A percentile compares a stretch with the other conserved stretches of the same genome.
phyloP scores from a whole-genome alignment of 129 eudicot species.

The Lonicera japonica region DNA sequence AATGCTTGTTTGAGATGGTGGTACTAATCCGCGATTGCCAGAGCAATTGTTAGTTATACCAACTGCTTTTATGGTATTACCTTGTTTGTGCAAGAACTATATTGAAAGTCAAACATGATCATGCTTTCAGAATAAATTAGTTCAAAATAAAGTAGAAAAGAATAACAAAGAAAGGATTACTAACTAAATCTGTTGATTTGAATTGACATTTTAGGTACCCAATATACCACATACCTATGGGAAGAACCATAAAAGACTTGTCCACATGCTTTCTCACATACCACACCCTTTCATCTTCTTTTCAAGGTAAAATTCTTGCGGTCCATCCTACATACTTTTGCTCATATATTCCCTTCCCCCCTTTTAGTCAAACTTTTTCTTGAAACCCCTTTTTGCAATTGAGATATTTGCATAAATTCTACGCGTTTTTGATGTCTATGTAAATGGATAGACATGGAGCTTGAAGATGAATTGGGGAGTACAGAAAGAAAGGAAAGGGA shows the following conservation, averaged over 20 bases:
- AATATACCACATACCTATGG: conserved; percentile 95
- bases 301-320: conserved; percentile 57
- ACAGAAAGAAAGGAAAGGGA: conserved; percentile 34
- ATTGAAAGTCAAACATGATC: too few relatives aligned
- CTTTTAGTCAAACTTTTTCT: too few relatives aligned
- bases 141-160: neutral
- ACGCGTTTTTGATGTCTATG: neutral
- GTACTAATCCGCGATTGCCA: too few relatives aligned
- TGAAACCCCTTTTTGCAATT: neutral
- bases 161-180: neutral
- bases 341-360: neutral
- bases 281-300: conserved; percentile 96
- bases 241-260: conserved; percentile 84
- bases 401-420: neutral
- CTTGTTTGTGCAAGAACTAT: too few relatives aligned
- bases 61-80: too few relatives aligned
- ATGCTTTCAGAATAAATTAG: too few relatives aligned
- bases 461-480: conserved; percentile 37
- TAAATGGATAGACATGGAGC: conserved; percentile 42
- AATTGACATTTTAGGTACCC: conserved; percentile 62
- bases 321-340: neutral
- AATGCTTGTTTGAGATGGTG: too few relatives aligned
- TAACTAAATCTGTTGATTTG: conserved; percentile 4
- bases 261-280: conserved; percentile 87
- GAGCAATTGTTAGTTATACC: too few relatives aligned